A percentile compares a stretch with the other conserved stretches of the same genome.
Conservation (phyloP, 257 asterid genomes). For the Solanum rostratum region DNA sequence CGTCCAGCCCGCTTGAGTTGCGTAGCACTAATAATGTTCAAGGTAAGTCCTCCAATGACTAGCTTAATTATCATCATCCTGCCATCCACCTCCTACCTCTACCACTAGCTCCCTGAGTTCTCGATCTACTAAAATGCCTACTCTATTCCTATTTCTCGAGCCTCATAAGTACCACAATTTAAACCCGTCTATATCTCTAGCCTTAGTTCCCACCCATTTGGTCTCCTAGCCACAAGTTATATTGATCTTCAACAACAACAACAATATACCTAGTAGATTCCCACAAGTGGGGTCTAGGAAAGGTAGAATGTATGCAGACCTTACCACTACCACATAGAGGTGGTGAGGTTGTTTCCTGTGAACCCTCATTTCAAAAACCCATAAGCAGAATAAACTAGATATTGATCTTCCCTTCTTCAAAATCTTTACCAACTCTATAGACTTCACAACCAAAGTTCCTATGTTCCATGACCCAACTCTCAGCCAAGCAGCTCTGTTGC, state of each 20-base stretch:
- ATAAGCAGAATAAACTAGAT: no score
- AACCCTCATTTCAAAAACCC: no score
- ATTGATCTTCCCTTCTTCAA: not conserved
- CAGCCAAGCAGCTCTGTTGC: not conserved
- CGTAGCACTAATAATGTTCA: not conserved
- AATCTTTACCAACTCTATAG: not conserved
- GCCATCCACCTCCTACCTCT: not conserved
- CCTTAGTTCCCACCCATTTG: not conserved
- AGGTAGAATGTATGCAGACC: no score
- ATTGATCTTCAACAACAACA: no score
- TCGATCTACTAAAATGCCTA: not conserved
- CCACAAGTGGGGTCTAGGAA: no score
- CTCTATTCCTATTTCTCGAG: not conserved
- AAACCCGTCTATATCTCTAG: not conserved
- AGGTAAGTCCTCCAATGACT: not conserved
- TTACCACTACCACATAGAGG: no score
- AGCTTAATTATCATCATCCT: not conserved
- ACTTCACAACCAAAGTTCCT: not conserved
- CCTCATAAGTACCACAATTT: not conserved
- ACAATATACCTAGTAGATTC: no score
- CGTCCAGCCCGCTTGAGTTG: not conserved
- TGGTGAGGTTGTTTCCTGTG: no score
- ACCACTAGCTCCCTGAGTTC: not conserved
- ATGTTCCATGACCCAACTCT: not conserved
- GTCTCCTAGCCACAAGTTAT: not conserved